A percentile compares a stretch with the other conserved stretches of the same genome.
Conservation (phyloP, 768 basidiomycete genomes). For the Kwoniella dejecticola region DNA sequence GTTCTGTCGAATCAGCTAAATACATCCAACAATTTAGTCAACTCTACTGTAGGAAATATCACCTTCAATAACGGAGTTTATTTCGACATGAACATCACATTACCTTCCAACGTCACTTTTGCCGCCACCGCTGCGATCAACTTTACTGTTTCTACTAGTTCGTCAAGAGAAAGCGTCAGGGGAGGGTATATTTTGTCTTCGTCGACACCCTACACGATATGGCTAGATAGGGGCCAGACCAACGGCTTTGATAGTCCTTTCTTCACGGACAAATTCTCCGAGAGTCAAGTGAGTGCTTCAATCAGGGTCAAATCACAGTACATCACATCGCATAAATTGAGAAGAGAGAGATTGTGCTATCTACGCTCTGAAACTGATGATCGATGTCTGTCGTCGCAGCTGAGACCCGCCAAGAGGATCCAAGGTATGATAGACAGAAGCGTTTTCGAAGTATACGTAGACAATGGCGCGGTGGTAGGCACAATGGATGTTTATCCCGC, state of each 20-base stretch:
- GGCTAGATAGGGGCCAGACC: conserved; percentile 28
- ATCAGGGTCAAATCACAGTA: too few relatives aligned
- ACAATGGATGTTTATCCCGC: conserved; percentile 29
- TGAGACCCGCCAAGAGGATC: conserved; percentile 58
- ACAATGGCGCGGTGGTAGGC: conserved; percentile 27
- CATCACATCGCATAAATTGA: too few relatives aligned
- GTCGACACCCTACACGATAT: conserved; percentile 13
- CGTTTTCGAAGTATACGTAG: conserved; percentile 36
- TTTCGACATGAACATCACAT: conserved; percentile 38
- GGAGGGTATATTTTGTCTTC: conserved; percentile 37
- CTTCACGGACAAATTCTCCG: conserved; percentile 38
- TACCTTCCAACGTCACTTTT: conserved; percentile 17
- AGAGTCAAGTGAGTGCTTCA: conserved; percentile 28
- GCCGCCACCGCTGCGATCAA: conserved; percentile 19
- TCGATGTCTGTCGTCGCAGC: neutral
- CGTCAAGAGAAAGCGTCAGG: conserved; percentile 15
- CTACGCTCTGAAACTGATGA: neutral
- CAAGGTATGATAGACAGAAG: conserved; percentile 55
- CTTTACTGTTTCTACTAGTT: conserved; percentile 33
- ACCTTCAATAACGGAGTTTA: conserved; percentile 29
- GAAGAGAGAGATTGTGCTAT: too few relatives aligned
- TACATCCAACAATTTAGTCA: conserved; percentile 13
- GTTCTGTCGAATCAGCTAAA: conserved; percentile 12
- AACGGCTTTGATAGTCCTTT: conserved; percentile 43
- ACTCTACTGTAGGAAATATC: conserved; percentile 16